These are phyloP conservation scores for Pichia terricola DNA, from an alignment of 1,139 yeast genomes.

Conservation along the genomic window DNA sequence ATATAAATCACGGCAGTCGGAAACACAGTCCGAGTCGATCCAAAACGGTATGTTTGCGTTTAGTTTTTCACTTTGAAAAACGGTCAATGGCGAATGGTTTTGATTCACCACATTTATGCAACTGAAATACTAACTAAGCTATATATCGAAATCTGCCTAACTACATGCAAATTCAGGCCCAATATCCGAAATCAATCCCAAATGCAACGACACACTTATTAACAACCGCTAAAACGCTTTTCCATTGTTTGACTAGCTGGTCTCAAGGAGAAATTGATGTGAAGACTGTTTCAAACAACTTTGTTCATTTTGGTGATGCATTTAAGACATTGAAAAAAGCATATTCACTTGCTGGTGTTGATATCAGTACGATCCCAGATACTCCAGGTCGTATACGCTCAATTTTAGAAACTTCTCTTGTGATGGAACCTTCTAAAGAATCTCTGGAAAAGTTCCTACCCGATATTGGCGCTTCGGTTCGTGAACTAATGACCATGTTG, in stretches of 20 bases:
- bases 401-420: slow-evolving; percentile 77
- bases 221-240: slow-evolving; percentile 79
- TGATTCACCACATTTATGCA: too few relatives aligned
- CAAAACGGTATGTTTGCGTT: too few relatives aligned
- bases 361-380: slow-evolving; percentile 63
- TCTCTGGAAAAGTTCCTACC: slow-evolving; percentile 78
- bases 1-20: too few relatives aligned
- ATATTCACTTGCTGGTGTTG: slow-evolving; percentile 58
- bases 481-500: slow-evolving; percentile 66
- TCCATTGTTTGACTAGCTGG: slow-evolving; percentile 87
- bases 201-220: slow-evolving; percentile 36
- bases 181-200: slow-evolving; percentile 8
- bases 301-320: slow-evolving; percentile 88
- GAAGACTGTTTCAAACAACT: slow-evolving; percentile 80
- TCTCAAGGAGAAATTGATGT: slow-evolving; percentile 73
- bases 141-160: too few relatives aligned
- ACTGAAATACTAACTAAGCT: too few relatives aligned
- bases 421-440: slow-evolving; percentile 80
- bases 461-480: slow-evolving; percentile 77
- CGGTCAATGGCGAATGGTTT: too few relatives aligned
- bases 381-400: slow-evolving; percentile 65
- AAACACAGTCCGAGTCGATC: too few relatives aligned
- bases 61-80: too few relatives aligned
- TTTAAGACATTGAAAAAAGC: slow-evolving; percentile 79
- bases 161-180: too few relatives aligned